Evolutionary conservation across 345 rosid species (phyloP).

Genomic region (Linum lewisii): DNA sequence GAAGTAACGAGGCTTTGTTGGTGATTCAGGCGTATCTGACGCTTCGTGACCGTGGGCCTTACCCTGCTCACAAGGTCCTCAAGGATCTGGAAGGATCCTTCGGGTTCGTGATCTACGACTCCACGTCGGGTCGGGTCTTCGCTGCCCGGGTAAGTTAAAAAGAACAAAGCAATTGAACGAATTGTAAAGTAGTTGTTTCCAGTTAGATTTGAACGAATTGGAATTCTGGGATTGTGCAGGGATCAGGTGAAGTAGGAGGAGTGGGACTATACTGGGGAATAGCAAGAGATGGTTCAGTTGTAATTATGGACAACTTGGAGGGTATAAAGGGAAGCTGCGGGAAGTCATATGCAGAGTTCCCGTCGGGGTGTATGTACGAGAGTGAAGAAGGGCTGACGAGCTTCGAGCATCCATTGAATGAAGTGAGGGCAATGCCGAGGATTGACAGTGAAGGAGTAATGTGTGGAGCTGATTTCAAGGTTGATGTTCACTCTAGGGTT

Average conservation of each 20-base stretch:
- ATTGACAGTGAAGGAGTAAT: slow-evolving; percentile 78
- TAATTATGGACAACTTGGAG: slow-evolving; percentile 67
- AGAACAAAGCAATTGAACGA: too few relatives aligned
- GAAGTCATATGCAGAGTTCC: slow-evolving; percentile 93
- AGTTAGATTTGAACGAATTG: neutral
- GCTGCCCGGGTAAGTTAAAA: slow-evolving; percentile 64
- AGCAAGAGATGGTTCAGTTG: slow-evolving; percentile 78
- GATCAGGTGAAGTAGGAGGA: slow-evolving; percentile 67
- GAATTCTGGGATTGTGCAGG: slow-evolving; percentile 28
- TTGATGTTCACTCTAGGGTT: slow-evolving; percentile 50
- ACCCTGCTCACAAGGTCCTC: slow-evolving; percentile 87
- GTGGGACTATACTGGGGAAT: slow-evolving; percentile 80
- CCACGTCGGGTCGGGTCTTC: slow-evolving; percentile 62
- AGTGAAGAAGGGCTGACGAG: slow-evolving; percentile 72
- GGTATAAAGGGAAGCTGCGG: slow-evolving; percentile 77
- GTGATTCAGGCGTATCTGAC: slow-evolving; percentile 83
- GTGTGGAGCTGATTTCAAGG: slow-evolving; percentile 88
- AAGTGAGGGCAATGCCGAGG: slow-evolving; percentile 84
- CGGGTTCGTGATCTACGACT: slow-evolving; percentile 76
- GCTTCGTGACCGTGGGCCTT: slow-evolving; percentile 86
- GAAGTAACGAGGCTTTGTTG: slow-evolving; percentile 66
- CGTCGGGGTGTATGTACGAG: slow-evolving; percentile 77
- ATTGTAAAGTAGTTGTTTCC: too few relatives aligned
- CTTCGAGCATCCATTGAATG: slow-evolving; percentile 73
- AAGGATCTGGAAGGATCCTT: slow-evolving; percentile 82